phyloP scores from a whole-genome alignment of 495 filamentous ascomycete species.

The Penicilliopsis zonata region DNA sequence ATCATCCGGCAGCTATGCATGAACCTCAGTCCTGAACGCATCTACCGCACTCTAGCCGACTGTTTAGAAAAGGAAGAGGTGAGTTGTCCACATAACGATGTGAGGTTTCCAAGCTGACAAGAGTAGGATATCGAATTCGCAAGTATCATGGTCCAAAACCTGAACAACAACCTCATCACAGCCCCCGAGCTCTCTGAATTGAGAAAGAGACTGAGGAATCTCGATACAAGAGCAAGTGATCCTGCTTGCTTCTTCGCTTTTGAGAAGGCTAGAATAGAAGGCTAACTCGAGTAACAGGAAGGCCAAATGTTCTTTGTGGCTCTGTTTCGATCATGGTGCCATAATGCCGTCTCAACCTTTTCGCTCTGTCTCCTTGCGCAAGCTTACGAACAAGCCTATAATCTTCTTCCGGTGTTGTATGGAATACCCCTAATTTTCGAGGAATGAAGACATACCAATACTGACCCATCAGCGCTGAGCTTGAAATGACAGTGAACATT shows the following conservation, averaged over 20 bases:
- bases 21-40: conserved; percentile 84
- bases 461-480: conserved; percentile 64
- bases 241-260: not conserved
- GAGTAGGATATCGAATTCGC: conserved; percentile 86
- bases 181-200: conserved; percentile 89
- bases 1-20: conserved; percentile 94
- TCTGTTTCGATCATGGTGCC: conserved; percentile 94
- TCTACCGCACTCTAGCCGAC: conserved; percentile 91
- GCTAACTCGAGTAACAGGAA: conserved; percentile 41
- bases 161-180: conserved; percentile 98
- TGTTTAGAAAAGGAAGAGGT: conserved; percentile 94
- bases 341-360: conserved; percentile 97
- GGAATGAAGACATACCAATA: not conserved
- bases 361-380: conserved; percentile 92
- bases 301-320: conserved; percentile 92
- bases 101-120: not conserved
- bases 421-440: no score
- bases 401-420: conserved; percentile 92
- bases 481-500: conserved; percentile 98
- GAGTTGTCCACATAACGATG: conserved; percentile 3
- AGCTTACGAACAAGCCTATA: conserved; percentile 97
- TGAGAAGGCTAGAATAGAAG: not conserved
- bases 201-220: conserved; percentile 76
- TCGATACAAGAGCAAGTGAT: conserved; percentile 62
- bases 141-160: conserved; percentile 98